Percentiles rank a stretch among this genome's conserved stretches.
Conservation (phyloP, 192 early-diverging fungal genomes). For the Geranomyces variabilis region DNA sequence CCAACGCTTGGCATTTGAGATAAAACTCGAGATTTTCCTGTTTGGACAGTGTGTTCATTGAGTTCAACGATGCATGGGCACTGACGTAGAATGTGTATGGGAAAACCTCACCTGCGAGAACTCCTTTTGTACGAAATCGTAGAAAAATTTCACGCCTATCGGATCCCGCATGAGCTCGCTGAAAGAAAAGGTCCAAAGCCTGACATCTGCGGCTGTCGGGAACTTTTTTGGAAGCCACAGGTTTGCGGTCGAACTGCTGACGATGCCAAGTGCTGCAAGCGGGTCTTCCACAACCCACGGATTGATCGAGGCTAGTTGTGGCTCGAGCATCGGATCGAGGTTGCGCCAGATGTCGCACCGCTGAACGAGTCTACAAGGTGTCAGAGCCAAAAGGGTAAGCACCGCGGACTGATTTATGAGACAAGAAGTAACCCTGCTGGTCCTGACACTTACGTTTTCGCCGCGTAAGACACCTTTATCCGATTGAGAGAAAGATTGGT, state of each 20-base stretch:
- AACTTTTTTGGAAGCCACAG: conserved; percentile 8
- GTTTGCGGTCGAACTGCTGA: neutral
- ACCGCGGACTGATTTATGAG: too few relatives aligned
- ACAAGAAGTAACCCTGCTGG: too few relatives aligned
- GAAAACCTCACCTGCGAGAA: conserved; percentile 30
- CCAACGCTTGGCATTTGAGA: conserved; percentile 35
- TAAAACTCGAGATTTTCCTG: conserved; percentile 45
- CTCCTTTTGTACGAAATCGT: conserved; percentile 37
- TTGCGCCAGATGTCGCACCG: conserved; percentile 33
- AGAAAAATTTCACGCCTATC: conserved; percentile 41
- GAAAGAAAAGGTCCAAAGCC: conserved; percentile 41
- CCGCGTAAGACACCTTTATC: conserved; percentile 34
- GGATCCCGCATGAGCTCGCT: conserved; percentile 43
- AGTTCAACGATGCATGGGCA: too few relatives aligned
- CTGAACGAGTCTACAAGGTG: conserved; percentile 12
- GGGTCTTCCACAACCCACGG: conserved; percentile 43
- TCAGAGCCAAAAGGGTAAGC: too few relatives aligned
- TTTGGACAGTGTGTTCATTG: too few relatives aligned
- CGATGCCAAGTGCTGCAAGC: conserved; percentile 26
- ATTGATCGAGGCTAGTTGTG: conserved; percentile 11
- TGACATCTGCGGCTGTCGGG: conserved; percentile 37
- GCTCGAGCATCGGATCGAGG: conserved; percentile 45
- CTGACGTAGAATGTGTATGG: too few relatives aligned
- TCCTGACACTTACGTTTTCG: conserved; percentile 32
- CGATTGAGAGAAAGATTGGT: conserved; percentile 37